Percentiles rank a stretch among this genome's conserved stretches.
Conservation (phyloP, 192 early-diverging fungal genomes). For the Oehlia diaphana region DNA sequence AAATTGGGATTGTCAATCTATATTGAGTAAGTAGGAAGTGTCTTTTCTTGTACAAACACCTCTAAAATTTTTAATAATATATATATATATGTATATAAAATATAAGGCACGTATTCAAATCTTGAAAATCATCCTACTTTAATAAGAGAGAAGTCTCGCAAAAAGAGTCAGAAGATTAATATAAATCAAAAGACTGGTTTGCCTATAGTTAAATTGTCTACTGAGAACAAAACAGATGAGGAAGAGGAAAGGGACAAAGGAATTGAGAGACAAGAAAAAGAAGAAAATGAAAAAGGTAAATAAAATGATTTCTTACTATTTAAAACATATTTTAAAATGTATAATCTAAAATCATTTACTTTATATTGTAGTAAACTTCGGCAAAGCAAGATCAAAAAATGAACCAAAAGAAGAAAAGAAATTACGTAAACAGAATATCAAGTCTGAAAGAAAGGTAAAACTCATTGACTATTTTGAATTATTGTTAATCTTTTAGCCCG, state of each 20-base stretch:
- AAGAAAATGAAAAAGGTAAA: slow-evolving; percentile 12
- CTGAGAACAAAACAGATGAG: slow-evolving; percentile 34
- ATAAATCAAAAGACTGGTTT: slow-evolving; percentile 74
- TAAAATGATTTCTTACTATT: slow-evolving; percentile 10
- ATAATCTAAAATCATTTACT: neutral
- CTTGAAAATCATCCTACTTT: slow-evolving; percentile 89
- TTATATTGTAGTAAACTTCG: slow-evolving; percentile 59
- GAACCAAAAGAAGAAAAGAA: slow-evolving; percentile 95
- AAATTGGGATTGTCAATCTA: slow-evolving; percentile 90
- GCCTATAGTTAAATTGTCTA: slow-evolving; percentile 44
- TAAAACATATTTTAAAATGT: neutral
- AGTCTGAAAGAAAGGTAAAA: slow-evolving; percentile 74
- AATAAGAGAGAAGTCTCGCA: slow-evolving; percentile 65
- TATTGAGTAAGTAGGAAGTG: slow-evolving; percentile 55
- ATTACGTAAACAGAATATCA: slow-evolving; percentile 81
- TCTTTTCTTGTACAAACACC: neutral
- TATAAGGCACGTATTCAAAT: slow-evolving; percentile 79
- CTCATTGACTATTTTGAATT: neutral
- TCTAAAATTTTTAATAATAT: neutral
- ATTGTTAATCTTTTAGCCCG: neutral
- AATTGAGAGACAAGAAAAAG: slow-evolving; percentile 26
- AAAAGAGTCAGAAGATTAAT: slow-evolving; percentile 48
- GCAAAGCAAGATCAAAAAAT: slow-evolving; percentile 67
- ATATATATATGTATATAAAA: no score
- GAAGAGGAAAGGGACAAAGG: slow-evolving; percentile 22